Evolutionary conservation across 78 protist species (phyloP), one percentile per base, ranked within the genome.

Genomic region (Protostelium mycophagum): DNA sequence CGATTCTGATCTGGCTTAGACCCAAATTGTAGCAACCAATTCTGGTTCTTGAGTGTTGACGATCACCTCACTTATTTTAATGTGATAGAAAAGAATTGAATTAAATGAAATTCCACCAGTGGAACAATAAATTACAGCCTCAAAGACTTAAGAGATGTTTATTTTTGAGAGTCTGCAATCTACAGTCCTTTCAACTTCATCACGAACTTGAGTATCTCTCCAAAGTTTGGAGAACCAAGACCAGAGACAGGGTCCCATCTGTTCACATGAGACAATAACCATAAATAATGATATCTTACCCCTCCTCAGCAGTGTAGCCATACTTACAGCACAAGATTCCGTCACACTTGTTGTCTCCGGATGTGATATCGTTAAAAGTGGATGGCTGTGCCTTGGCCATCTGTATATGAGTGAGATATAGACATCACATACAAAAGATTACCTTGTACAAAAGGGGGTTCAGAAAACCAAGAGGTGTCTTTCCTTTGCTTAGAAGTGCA

Each of bases 381-480:
- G 85, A 63, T n/a, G 97, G 94, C 39, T 91, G 29, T 23, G 0
- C 35, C 0, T 0, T 39, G 34, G 90, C 91, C 83, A 86, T 88
- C 73, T n/a, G n/a, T n/a, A n/a, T n/a, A n/a, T n/a, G n/a, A n/a
- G n/a, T n/a, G n/a, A n/a, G n/a, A n/a, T n/a, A n/a, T n/a, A n/a
- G n/a, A n/a, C n/a, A n/a, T n/a, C n/a, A n/a, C n/a, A n/a, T n/a
- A n/a, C n/a, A n/a, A n/a, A n/a, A n/a, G n/a, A n/a, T n/a, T n/a
- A n/a, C n/a, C n/a, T 90, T 87, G 89, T 96, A 96, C 37, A 96
- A 86, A 84, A 91, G 38, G 37, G 97, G 97, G 90, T 94, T 94
- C 85, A 96, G 84, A 93, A 93, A 92, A 36, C 97, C 97, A 0
- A 95, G 89, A 83, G 88, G 73, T 31, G 92, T 0, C 85, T 85